A percentile compares a stretch with the other conserved stretches of the same genome.
Evolutionary conservation across 2,329 filamentous ascomycete genomes (phyloP).

Genomic region (Fusarium subglutinans): DNA sequence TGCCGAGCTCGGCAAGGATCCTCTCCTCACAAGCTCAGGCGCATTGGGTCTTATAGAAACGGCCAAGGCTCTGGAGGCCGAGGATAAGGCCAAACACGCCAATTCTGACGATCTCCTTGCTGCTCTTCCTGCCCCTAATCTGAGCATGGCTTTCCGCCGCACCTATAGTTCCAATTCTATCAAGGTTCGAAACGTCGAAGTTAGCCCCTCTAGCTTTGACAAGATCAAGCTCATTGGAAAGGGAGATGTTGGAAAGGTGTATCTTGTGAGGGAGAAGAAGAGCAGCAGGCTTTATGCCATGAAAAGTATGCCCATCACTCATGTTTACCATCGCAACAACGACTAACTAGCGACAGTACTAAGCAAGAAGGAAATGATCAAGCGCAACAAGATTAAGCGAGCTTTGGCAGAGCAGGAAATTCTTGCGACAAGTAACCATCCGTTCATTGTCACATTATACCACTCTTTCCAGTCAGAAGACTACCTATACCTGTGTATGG

Average conservation of each 20-base stretch:
- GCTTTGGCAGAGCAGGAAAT: conserved; percentile 98
- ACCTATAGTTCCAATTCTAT: conserved; percentile 99
- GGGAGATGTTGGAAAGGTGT: conserved; percentile 98
- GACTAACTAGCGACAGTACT: conserved; percentile 71
- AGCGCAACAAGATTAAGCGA: conserved; percentile 99
- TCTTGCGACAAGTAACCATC: conserved; percentile 96
- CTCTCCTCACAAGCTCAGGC: conserved; percentile 64
- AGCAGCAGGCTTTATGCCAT: conserved; percentile 94
- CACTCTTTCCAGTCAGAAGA: conserved; percentile 99
- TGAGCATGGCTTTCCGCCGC: conserved; percentile 81
- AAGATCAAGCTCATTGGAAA: conserved; percentile 99
- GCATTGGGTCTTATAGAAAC: conserved; percentile 50
- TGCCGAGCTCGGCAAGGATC: conserved; percentile 86
- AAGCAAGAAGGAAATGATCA: conserved; percentile 99
- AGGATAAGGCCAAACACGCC: conserved; percentile 49
- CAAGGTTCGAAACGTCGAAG: conserved; percentile 96
- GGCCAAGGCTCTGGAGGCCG: conserved; percentile 34
- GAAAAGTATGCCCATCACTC: conserved; percentile 75
- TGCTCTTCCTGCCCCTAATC: conserved; percentile 72
- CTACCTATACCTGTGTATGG: conserved; percentile 99
- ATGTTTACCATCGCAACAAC: not conserved
- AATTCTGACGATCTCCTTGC: conserved; percentile 63
- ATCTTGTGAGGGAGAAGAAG: conserved; percentile 97
- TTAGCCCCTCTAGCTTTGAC: conserved; percentile 94
- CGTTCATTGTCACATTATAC: conserved; percentile 98